A percentile compares a stretch with the other conserved stretches of the same genome.
Conservation (phyloP, 352 stramenopile genomes). For the Achlya hypogyna region DNA sequence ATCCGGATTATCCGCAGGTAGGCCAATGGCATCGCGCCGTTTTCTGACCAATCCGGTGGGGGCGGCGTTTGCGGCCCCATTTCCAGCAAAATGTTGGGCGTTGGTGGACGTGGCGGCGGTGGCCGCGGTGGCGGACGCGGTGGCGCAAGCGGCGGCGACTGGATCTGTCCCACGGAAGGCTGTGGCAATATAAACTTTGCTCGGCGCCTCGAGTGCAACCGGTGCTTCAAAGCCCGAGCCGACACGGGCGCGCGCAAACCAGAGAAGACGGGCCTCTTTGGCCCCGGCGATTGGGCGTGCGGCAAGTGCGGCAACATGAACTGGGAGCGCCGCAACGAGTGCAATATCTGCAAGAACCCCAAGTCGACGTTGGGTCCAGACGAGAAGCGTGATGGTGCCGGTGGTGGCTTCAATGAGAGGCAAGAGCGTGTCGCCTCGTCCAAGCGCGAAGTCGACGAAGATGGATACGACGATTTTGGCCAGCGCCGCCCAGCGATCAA, state of each 20-base stretch:
- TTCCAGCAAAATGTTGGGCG: neutral
- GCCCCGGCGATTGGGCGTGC: conserved; percentile 72
- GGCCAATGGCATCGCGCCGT: neutral
- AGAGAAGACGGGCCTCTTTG: conserved; percentile 44
- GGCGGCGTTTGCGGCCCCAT: neutral
- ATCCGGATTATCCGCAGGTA: too few relatives aligned
- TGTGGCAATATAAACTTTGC: conserved; percentile 83
- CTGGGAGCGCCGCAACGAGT: conserved; percentile 75
- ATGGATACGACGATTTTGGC: conserved; percentile 84
- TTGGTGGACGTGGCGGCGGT: neutral
- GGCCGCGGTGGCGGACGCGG: neutral
- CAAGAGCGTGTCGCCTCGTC: conserved; percentile 67
- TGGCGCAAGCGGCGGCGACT: neutral
- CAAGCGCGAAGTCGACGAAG: conserved; percentile 68
- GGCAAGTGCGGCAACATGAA: conserved; percentile 80
- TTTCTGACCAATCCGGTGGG: neutral
- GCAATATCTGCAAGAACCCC: conserved; percentile 79
- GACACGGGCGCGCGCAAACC: conserved; percentile 29
- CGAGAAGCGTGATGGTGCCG: conserved; percentile 65
- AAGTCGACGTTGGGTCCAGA: conserved; percentile 56
- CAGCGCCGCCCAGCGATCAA: conserved; percentile 45
- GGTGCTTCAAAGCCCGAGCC: conserved; percentile 54
- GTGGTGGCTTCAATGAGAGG: conserved; percentile 76
- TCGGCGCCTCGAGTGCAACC: conserved; percentile 67
- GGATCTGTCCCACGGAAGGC: conserved; percentile 19